Evolutionary conservation across 2,329 filamentous ascomycete genomes (phyloP).

Genomic region (Camillea tinctor): DNA sequence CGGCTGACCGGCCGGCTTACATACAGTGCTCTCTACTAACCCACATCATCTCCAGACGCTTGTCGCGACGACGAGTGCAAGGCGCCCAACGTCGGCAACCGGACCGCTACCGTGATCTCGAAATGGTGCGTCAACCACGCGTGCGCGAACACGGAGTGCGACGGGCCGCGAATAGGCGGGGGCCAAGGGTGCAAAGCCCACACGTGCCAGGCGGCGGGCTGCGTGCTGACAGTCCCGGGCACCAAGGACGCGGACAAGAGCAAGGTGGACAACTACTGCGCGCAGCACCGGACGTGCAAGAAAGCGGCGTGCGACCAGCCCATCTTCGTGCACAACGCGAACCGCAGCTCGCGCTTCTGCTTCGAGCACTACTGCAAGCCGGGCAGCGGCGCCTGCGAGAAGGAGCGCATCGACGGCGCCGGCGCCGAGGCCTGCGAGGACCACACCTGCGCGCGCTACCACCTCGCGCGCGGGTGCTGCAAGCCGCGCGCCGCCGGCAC

Average conservation of each 20-base stretch:
- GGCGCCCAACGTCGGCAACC: constrained; percentile 1
- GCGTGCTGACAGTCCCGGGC: constrained; percentile 12
- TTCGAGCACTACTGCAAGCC: constrained; percentile 21
- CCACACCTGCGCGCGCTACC: constrained; percentile 18
- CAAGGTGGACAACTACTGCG: constrained; percentile 14
- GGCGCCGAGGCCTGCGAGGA: constrained; percentile 15
- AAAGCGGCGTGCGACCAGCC: constrained; percentile 17
- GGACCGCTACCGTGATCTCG: constrained; percentile 1
- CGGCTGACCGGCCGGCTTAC: too few relatives aligned
- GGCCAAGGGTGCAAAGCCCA: constrained; percentile 18
- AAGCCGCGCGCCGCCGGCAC: constrained; percentile 16
- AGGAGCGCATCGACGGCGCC: constrained; percentile 11
- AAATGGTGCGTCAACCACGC: constrained; percentile 16
- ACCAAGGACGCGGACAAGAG: not conserved
- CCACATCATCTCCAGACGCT: not conserved
- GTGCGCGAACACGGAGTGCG: constrained; percentile 16
- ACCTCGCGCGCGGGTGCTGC: constrained; percentile 7
- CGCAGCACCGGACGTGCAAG: constrained; percentile 19
- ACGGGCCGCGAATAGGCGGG: constrained; percentile 11
- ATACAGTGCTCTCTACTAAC: not conserved
- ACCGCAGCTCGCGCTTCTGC: constrained; percentile 20
- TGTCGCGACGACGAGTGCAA: constrained; percentile 16
- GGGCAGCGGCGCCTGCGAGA: constrained; percentile 8
- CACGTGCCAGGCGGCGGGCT: constrained; percentile 17
- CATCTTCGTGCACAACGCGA: constrained; percentile 34